These are phyloP conservation scores for Monosporozyma servazzii DNA, from an alignment of 805 yeast genomes.

Conservation along the genomic window DNA sequence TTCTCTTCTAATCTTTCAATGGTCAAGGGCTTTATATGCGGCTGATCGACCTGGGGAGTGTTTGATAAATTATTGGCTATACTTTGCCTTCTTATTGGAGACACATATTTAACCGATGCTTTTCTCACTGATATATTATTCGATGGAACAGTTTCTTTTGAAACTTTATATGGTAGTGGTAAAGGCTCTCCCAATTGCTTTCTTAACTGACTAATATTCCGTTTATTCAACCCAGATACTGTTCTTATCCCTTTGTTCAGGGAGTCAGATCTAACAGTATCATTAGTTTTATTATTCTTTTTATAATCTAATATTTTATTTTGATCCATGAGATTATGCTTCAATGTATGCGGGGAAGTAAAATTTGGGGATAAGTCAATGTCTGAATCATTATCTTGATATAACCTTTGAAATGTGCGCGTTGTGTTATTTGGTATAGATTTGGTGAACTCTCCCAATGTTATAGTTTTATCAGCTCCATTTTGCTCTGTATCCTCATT, in stretches of 20 bases:
- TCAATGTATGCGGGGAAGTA: background rate
- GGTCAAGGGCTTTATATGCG: slow-evolving; percentile 1
- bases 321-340: background rate
- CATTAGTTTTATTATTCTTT: background rate
- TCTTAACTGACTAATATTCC: slow-evolving; percentile 4
- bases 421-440: background rate
- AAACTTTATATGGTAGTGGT: slow-evolving; percentile 30
- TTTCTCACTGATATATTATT: background rate
- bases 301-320: background rate
- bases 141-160: background rate
- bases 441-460: background rate
- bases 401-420: background rate
- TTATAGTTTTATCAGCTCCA: background rate
- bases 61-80: background rate
- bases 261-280: background rate
- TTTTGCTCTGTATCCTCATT: background rate
- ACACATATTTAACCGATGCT: background rate
- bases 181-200: slow-evolving; percentile 31
- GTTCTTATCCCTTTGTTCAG: background rate
- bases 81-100: background rate
- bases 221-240: background rate
- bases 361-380: background rate
- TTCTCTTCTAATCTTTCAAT: slow-evolving; percentile 4
- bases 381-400: background rate
- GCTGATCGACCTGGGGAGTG: background rate